Base-by-base conservation (phyloP, 2,329 filamentous ascomycete species). In the Alternaria burnsii region DNA sequence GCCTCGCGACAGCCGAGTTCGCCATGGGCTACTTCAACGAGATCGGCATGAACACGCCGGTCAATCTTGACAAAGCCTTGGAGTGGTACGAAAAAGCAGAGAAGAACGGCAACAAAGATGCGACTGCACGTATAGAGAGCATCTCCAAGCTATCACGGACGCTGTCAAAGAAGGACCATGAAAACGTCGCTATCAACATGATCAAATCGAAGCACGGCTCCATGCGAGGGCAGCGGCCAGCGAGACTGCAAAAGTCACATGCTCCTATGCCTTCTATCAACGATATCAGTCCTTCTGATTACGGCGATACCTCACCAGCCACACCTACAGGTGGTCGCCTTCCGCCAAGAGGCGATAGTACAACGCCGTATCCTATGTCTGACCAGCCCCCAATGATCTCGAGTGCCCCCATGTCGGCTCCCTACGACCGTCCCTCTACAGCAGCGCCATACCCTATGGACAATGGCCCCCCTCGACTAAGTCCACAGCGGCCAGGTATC, bases 11-110 rank as follows among this genome's bases (percentile, higher is more conserved):
- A 0, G 95, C 94, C 50, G 93, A 98, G 78, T 99, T 99, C 74
- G 95, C 95, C 26, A 88, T 99, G 84, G 94, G 94, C 11, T 99
- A 99, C 79, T 99, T 98, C 81, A 88, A 95, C 76, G 95, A 99
- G 78, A 96, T 99, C 69, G 95, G 95, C 68, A 97, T 99, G 75
- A 89, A 93, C 74, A 91, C 96, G 24, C 87, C 88, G n/a, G 91
- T 92, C 66, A 92, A 94, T 75, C 81, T 97, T 42, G 86, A 88
- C 51, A 91, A 95, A 76, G 94, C 95, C 1, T 85, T 91, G 64
- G 88, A 85, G 65, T 99, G 95, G 95, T 99, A 99, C 76, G 88
- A 91, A 67, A 89, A 93, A 72, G 94, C 95, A 8, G 91, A 93
- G 30, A 90, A 92, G 32, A 92, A 94, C 72, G 95, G 94, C 36